Percentiles rank a stretch among this genome's conserved stretches.
Evolutionary conservation across 495 filamentous ascomycete genomes (phyloP).

Genomic region (Barbatosphaeria neglecta): DNA sequence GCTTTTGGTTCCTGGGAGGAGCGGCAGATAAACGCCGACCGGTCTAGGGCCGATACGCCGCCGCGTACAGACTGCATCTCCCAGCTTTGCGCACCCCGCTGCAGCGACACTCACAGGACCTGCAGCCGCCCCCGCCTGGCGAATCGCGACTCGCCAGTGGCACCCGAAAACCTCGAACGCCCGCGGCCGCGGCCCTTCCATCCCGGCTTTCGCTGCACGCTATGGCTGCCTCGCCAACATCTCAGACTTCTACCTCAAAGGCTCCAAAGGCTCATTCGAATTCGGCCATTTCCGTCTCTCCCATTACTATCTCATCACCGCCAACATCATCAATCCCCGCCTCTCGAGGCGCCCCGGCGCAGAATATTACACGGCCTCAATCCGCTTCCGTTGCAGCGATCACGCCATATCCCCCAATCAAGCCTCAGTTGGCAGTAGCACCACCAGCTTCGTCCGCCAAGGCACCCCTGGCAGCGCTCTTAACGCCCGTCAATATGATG

Average conservation of each 20-base stretch:
- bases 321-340: slow-evolving; percentile 13
- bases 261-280: neutral
- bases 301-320: neutral
- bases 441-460: slow-evolving; percentile 13
- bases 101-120: slow-evolving; percentile 5
- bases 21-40: neutral
- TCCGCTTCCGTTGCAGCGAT: neutral
- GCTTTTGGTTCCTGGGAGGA: neutral
- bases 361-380: slow-evolving; percentile 1
- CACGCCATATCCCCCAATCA: slow-evolving; percentile 1
- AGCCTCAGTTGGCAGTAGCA: slow-evolving; percentile 9
- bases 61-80: too few species aligned
- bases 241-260: too few species aligned
- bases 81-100: slow-evolving; percentile 1
- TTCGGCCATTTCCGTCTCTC: neutral
- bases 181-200: neutral
- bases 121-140: slow-evolving; percentile 3
- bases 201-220: neutral
- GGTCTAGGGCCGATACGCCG: neutral
- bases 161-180: slow-evolving; percentile 3
- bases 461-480: slow-evolving; percentile 2
- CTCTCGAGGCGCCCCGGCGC: slow-evolving; percentile 13
- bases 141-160: slow-evolving; percentile 1
- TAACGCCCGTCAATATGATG: slow-evolving; percentile 10
- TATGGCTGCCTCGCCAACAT: neutral